phyloP scores from a whole-genome alignment of 2,329 filamentous ascomycete species.

The Trichoderma asperellum region DNA sequence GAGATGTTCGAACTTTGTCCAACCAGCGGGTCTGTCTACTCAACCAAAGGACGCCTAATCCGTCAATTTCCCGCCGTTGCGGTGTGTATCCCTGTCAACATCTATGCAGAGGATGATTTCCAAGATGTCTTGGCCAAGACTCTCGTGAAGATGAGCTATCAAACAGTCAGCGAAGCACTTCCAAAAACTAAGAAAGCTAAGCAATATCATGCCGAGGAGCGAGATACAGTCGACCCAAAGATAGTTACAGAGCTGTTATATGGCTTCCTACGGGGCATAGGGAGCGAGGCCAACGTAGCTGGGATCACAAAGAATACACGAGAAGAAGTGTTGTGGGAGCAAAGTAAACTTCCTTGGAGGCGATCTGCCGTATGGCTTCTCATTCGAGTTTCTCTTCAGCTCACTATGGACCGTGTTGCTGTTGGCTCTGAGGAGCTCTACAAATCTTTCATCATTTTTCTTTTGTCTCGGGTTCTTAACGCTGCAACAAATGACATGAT shows the following conservation, averaged over 20 bases:
- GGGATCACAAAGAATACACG: constrained; percentile 52
- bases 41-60: not conserved
- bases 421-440: not conserved
- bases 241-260: constrained; percentile 56
- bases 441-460: not conserved
- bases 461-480: not conserved
- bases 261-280: constrained; percentile 42
- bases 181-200: constrained; percentile 33
- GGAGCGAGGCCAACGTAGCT: not conserved
- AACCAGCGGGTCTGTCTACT: not conserved
- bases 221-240: constrained; percentile 54
- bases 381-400: constrained; percentile 55
- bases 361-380: constrained; percentile 60
- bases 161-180: constrained; percentile 43
- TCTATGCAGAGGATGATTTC: constrained; percentile 32
- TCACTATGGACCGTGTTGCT: constrained; percentile 25
- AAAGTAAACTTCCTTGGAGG: constrained; percentile 46
- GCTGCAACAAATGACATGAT: not conserved
- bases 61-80: not conserved
- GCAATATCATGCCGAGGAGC: constrained; percentile 43
- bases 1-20: not conserved
- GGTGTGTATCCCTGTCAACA: not conserved
- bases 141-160: constrained; percentile 39
- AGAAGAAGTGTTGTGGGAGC: constrained; percentile 56
- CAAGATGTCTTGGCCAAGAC: constrained; percentile 33